Evolutionary conservation across 306 rosid species (phyloP).

Genomic region (Gillenia trifoliata): DNA sequence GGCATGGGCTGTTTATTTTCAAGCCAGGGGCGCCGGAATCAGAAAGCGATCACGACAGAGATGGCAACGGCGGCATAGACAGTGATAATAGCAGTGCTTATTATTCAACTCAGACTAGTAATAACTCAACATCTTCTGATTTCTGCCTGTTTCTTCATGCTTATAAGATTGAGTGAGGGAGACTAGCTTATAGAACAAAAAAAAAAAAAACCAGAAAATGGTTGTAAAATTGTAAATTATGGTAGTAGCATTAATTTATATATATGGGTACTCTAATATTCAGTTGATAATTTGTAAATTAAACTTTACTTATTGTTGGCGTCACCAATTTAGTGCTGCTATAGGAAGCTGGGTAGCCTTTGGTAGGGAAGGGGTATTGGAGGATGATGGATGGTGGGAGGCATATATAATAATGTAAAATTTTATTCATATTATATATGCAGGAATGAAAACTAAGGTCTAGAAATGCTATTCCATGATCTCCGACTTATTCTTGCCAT

Average conservation of each 20-base stretch:
- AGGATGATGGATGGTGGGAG: no score
- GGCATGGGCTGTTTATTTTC: constrained; percentile 77
- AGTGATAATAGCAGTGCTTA: constrained; percentile 64
- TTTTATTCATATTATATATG: not conserved
- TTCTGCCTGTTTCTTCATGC: constrained; percentile 62
- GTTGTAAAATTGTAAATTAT: not conserved
- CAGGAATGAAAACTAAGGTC: not conserved
- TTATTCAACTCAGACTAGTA: constrained; percentile 41
- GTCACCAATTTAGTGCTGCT: no score
- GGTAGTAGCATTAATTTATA: not conserved
- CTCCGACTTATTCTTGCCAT: not conserved
- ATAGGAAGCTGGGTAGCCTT: no score
- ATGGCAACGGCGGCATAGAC: constrained; percentile 23
- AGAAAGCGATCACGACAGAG: constrained; percentile 55
- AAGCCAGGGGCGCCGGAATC: constrained; percentile 53
- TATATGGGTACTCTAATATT: not conserved
- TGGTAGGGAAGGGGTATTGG: no score
- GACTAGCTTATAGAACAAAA: not conserved
- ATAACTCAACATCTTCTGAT: constrained; percentile 23
- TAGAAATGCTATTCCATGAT: not conserved
- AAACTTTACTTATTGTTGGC: no score
- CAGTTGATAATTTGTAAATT: not conserved
- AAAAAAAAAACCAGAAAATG: not conserved
- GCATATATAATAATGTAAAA: no score
- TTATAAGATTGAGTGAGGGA: constrained; percentile 53